Conservation (phyloP, 2,329 filamentous ascomycete species). For the Trichophyton rubrum region DNA sequence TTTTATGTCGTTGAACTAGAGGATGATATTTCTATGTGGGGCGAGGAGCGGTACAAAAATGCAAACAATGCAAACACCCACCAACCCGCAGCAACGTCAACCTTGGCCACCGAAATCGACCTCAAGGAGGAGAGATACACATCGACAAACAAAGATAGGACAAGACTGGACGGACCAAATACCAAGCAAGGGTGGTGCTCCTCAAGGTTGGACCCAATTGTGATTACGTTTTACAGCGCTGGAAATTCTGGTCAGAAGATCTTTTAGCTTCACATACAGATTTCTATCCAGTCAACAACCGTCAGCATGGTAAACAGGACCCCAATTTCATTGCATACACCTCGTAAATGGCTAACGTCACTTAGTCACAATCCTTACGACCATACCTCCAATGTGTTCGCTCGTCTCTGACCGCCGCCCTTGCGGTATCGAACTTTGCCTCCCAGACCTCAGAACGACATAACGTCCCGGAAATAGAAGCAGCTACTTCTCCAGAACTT, state of each 20-base stretch:
- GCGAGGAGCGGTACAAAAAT: constrained; percentile 1
- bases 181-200: background rate
- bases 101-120: background rate
- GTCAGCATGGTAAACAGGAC: background rate
- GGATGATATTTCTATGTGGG: background rate
- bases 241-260: too few relatives aligned
- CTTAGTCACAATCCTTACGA: constrained; percentile 83
- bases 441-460: constrained; percentile 93
- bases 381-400: constrained; percentile 95
- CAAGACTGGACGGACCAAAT: background rate
- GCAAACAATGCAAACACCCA: constrained; percentile 7
- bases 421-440: constrained; percentile 92
- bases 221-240: too few relatives aligned
- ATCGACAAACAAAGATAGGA: background rate
- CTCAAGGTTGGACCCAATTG: background rate
- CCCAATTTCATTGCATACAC: background rate
- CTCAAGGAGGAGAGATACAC: background rate
- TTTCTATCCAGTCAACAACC: background rate
- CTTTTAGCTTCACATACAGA: background rate
- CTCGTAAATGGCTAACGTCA: constrained; percentile 6
- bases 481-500: constrained; percentile 81
- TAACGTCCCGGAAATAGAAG: constrained; percentile 96
- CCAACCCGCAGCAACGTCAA: background rate
- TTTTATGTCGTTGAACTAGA: background rate
- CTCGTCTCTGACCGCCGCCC: constrained; percentile 81